A percentile compares a stretch with the other conserved stretches of the same genome.
Conservation (phyloP, 371 early-diverging fungal species). For the Saksenaea vasiformis region DNA sequence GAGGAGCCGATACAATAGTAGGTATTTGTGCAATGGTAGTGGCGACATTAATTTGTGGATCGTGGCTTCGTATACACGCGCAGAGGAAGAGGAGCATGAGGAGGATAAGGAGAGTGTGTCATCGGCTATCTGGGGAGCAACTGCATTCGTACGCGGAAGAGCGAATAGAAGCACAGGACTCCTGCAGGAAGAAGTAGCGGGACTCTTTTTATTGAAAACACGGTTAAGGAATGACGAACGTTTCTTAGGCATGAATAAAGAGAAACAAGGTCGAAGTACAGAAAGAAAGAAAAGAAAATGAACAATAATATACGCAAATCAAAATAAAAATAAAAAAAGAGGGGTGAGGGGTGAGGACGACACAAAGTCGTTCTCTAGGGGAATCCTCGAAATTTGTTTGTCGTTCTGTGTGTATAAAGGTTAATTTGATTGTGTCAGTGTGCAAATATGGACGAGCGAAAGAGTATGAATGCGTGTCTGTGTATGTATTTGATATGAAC, state of each 20-base stretch:
- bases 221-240: neutral
- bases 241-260: neutral
- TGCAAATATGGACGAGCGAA: too few species aligned
- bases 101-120: neutral
- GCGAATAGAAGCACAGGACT: neutral
- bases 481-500: too few species aligned
- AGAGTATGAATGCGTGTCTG: too few species aligned
- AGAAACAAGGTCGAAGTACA: neutral
- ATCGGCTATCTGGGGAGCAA: neutral
- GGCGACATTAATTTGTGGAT: neutral
- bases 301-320: constrained; percentile 2
- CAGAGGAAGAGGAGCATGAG: neutral
- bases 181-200: neutral
- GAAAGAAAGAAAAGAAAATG: neutral
- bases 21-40: neutral
- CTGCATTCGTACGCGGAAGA: neutral
- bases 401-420: too few species aligned
- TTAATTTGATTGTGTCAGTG: too few species aligned
- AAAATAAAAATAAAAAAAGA: neutral
- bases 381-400: too few species aligned
- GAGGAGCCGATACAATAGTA: neutral
- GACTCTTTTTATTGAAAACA: neutral
- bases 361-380: neutral
- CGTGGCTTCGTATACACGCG: constrained; percentile 2
- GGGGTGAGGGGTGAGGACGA: neutral